Evolutionary conservation across 1,284 basidiomycete species (phyloP).

Genomic region (Rhodotorula sp.): DNA sequence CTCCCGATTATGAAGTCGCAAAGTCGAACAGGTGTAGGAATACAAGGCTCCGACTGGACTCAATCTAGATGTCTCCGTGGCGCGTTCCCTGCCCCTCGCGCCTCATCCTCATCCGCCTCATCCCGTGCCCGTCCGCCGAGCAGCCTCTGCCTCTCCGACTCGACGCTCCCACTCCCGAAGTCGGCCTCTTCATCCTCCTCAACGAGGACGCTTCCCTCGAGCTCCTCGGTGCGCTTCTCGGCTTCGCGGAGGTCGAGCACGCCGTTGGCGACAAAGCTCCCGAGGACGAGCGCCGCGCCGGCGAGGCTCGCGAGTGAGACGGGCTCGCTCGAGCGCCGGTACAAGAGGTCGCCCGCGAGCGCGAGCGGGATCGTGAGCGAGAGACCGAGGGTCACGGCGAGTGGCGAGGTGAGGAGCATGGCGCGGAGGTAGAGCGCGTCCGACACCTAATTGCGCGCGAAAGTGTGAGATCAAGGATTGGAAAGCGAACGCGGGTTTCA

Average conservation of each 20-base stretch:
- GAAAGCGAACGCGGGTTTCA: slow-evolving; percentile 50
- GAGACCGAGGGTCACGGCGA: slow-evolving; percentile 86
- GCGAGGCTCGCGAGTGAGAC: slow-evolving; percentile 26
- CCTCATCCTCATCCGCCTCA: background rate
- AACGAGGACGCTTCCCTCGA: background rate
- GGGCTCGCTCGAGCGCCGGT: slow-evolving; percentile 57
- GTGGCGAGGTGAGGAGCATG: slow-evolving; percentile 92
- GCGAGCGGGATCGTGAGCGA: slow-evolving; percentile 93
- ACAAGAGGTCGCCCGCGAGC: slow-evolving; percentile 70
- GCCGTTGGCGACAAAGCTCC: slow-evolving; percentile 38
- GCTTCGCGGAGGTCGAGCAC: slow-evolving; percentile 34
- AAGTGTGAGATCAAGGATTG: background rate
- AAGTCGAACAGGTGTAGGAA: no score
- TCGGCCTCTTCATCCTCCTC: background rate
- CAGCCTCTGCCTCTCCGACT: slow-evolving; percentile 1
- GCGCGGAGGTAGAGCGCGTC: slow-evolving; percentile 55
- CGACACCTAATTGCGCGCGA: slow-evolving; percentile 18
- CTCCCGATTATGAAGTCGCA: no score
- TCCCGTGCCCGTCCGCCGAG: slow-evolving; percentile 2
- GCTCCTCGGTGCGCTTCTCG: slow-evolving; percentile 15
- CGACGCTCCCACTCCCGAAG: background rate
- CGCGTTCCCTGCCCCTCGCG: no score
- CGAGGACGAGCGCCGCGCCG: slow-evolving; percentile 36
- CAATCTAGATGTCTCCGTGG: no score
- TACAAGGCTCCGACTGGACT: no score